phyloP scores from a whole-genome alignment of 1,139 yeast species.

The Geotrichum australiense region DNA sequence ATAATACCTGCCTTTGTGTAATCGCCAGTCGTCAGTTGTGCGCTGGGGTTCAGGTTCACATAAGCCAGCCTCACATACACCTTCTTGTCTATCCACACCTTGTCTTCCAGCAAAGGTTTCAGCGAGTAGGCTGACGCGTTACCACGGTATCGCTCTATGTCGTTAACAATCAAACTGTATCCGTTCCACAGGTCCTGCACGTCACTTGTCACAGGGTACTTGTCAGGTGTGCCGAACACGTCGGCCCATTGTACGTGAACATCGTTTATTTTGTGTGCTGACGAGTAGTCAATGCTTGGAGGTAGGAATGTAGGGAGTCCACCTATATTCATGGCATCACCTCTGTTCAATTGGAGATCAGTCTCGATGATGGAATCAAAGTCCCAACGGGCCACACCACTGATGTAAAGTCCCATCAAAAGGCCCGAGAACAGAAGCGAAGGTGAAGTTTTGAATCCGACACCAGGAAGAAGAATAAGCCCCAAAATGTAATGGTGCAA shows the following conservation, averaged over 20 bases:
- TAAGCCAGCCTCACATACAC: conserved; percentile 28
- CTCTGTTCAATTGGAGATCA: conserved; percentile 54
- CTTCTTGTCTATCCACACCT: conserved; percentile 6
- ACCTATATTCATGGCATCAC: conserved; percentile 57
- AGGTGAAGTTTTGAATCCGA: conserved; percentile 53
- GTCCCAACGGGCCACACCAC: conserved; percentile 92
- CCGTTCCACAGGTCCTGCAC: conserved; percentile 34
- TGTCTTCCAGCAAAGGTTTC: conserved; percentile 24
- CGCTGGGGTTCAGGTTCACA: conserved; percentile 19
- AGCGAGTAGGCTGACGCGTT: conserved; percentile 25
- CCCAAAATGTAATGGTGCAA: conserved; percentile 89
- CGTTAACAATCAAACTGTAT: conserved; percentile 64
- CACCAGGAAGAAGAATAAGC: conserved; percentile 73
- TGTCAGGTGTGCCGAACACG: too few relatives aligned
- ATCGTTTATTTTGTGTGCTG: conserved; percentile 3
- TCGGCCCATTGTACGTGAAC: conserved; percentile 12
- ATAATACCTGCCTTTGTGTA: conserved; percentile 27
- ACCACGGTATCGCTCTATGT: conserved; percentile 69
- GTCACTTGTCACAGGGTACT: neutral
- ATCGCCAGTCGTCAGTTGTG: conserved; percentile 23
- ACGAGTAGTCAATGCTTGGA: conserved; percentile 27
- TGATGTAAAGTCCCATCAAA: conserved; percentile 66
- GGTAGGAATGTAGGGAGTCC: conserved; percentile 46
- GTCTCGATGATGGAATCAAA: conserved; percentile 86
- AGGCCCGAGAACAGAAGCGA: conserved; percentile 79